phyloP scores from a whole-genome alignment of 345 rosid genomes.

The Dipteronia dyeriana region DNA sequence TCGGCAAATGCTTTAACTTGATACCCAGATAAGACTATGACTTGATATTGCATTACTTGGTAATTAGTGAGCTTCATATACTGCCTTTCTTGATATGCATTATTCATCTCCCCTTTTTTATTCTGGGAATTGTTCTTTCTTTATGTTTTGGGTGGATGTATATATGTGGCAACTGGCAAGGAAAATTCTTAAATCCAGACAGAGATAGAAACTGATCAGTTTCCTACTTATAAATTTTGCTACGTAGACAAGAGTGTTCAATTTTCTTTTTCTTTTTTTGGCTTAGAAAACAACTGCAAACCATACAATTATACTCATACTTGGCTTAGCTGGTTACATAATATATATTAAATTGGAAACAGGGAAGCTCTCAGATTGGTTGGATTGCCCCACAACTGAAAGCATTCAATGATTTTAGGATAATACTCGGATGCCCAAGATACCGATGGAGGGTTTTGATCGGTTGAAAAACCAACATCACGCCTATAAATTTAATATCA shows the following conservation, averaged over 20 bases:
- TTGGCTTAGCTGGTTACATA: not conserved
- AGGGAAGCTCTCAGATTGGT: not conserved
- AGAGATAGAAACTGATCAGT: not conserved
- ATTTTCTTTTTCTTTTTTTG: too few species aligned
- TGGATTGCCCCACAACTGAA: not conserved
- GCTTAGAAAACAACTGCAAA: not conserved
- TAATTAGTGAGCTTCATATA: not conserved
- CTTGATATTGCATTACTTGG: not conserved
- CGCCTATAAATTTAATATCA: too few species aligned
- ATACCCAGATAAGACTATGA: constrained; percentile 26
- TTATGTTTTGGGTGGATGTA: not conserved
- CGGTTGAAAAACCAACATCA: too few species aligned
- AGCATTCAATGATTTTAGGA: constrained; percentile 6
- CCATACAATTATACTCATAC: not conserved
- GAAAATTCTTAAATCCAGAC: not conserved
- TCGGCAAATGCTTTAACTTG: constrained; percentile 24
- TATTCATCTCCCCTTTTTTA: not conserved
- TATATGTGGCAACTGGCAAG: not conserved
- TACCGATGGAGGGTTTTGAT: too few species aligned
- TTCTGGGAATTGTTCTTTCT: not conserved
- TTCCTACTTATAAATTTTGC: not conserved
- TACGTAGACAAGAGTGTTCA: not conserved
- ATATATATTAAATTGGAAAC: not conserved
- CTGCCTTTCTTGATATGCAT: not conserved
- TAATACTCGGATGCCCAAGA: too few species aligned